Percentiles rank a stretch among this genome's conserved stretches.
Conservation (phyloP, 805 yeast species). For the Schizosaccharomyces lindneri region DNA sequence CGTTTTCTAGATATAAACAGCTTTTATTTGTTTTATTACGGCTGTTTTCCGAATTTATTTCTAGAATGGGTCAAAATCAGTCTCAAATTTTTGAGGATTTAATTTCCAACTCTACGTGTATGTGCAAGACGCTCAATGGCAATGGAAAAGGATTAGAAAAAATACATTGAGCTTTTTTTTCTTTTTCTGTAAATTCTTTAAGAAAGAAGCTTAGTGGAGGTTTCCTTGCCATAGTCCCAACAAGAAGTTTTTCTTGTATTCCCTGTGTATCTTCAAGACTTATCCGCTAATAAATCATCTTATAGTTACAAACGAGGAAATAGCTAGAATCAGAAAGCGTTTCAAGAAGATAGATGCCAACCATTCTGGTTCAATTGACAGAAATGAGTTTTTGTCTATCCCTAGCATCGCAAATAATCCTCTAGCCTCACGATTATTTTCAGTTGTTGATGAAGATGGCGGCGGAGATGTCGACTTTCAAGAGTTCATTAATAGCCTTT, state of each 20-base stretch:
- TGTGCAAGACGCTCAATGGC: not conserved
- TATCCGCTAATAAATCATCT: not conserved
- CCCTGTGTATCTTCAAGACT: not conserved
- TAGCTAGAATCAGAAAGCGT: slow-evolving; percentile 70
- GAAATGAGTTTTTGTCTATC: slow-evolving; percentile 67
- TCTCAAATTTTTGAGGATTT: slow-evolving; percentile 41
- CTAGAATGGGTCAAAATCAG: slow-evolving; percentile 36
- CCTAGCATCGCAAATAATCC: slow-evolving; percentile 88
- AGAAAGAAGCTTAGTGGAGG: too few species aligned
- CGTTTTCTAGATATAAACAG: too few species aligned
- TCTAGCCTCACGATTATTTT: slow-evolving; percentile 68
- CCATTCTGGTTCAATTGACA: slow-evolving; percentile 75
- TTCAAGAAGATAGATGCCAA: slow-evolving; percentile 90
- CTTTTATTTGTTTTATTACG: too few species aligned
- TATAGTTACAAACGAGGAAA: slow-evolving; percentile 61
- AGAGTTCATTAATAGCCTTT: slow-evolving; percentile 68
- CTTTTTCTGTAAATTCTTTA: too few species aligned
- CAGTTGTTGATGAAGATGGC: slow-evolving; percentile 79
- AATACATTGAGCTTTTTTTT: too few species aligned
- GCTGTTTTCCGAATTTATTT: not conserved
- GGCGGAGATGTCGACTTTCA: slow-evolving; percentile 87
- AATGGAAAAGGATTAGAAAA: not conserved
- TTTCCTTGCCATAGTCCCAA: too few species aligned
- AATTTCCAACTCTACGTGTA: slow-evolving; percentile 50
- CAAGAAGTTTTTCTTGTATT: too few species aligned